phyloP scores from a whole-genome alignment of 495 filamentous ascomycete species.

The Sphaerosporella brunnea region DNA sequence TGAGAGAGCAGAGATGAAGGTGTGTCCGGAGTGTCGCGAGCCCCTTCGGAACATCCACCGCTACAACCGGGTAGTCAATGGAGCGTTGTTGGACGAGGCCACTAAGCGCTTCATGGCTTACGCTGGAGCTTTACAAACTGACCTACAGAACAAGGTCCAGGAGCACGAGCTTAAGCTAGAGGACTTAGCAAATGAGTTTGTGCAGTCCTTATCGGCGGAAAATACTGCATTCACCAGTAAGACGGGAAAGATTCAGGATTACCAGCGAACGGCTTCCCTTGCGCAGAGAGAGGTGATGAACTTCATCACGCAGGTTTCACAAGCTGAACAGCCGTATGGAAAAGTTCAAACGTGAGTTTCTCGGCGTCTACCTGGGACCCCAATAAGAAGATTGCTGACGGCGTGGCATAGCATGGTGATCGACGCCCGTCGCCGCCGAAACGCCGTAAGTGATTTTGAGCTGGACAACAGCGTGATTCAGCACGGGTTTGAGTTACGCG shows the following conservation, averaged over 20 bases:
- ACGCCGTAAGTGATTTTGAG: constrained; percentile 27
- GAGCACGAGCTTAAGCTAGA: constrained; percentile 25
- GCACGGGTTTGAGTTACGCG: constrained; percentile 29
- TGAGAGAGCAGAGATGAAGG: constrained; percentile 38
- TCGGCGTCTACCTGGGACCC: too few species aligned
- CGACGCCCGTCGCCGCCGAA: constrained; percentile 31
- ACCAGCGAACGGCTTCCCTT: neutral
- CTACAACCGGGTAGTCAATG: constrained; percentile 48
- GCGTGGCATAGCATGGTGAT: constrained; percentile 28
- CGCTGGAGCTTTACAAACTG: constrained; percentile 10
- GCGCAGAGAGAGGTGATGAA: neutral
- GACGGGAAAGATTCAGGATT: neutral
- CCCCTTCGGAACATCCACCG: constrained; percentile 44
- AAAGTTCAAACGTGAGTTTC: constrained; percentile 31
- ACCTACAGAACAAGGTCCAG: constrained; percentile 22
- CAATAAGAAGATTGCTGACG: neutral
- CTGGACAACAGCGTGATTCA: constrained; percentile 29
- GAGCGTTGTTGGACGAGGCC: constrained; percentile 46
- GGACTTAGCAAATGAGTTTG: constrained; percentile 26
- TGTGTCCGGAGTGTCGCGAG: constrained; percentile 46
- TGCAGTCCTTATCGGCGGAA: constrained; percentile 14
- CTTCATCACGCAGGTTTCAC: neutral
- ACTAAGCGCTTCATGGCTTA: constrained; percentile 50
- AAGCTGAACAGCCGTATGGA: constrained; percentile 42
- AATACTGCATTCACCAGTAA: neutral